phyloP scores from a whole-genome alignment of 257 asterid species.

The Penstemon davidsonii region DNA sequence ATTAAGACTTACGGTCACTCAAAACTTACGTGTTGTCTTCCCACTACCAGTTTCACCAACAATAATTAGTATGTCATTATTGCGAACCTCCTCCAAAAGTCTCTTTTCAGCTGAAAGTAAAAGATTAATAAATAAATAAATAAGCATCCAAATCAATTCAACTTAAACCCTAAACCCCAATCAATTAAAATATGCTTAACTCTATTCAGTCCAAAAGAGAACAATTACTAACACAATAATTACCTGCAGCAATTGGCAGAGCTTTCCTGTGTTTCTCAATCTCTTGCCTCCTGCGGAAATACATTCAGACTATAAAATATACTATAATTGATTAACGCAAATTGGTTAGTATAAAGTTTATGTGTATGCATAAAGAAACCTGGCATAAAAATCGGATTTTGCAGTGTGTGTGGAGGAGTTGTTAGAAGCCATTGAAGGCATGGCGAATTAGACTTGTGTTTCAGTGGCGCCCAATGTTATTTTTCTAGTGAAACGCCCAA shows the following conservation, averaged over 20 bases:
- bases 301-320: not conserved
- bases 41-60: constrained; percentile 99
- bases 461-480: not conserved
- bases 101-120: constrained; percentile 59
- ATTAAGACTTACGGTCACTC: not conserved
- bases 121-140: constrained; percentile 7
- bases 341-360: not conserved
- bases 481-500: not conserved
- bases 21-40: constrained; percentile 92
- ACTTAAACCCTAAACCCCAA: not conserved
- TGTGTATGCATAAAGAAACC: constrained; percentile 30
- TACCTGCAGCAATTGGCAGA: constrained; percentile 85
- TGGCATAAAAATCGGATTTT: constrained; percentile 42
- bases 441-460: constrained; percentile 28
- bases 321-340: not conserved
- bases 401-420: constrained; percentile 29
- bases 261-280: constrained; percentile 67
- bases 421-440: constrained; percentile 71
- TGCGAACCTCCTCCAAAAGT: constrained; percentile 80
- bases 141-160: not conserved
- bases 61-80: constrained; percentile 73
- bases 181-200: not conserved
- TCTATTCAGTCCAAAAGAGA: not conserved
- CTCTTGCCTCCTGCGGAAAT: constrained; percentile 54
- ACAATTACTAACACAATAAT: not conserved